These are phyloP conservation scores for Priceomyces carsonii DNA, from an alignment of 805 yeast species.

Conservation along the genomic window DNA sequence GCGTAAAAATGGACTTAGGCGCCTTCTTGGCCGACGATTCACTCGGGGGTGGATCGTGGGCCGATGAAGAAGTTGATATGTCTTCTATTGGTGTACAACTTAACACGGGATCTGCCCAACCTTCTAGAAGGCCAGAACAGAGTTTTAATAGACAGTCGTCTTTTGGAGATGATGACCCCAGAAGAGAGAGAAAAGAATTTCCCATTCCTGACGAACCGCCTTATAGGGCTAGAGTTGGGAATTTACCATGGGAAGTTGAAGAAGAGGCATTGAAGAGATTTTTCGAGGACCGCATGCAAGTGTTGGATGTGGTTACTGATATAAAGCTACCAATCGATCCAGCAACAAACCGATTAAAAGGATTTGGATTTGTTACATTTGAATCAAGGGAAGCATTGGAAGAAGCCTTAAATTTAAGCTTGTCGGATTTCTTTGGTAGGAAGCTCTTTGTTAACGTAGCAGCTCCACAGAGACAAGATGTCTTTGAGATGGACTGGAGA, in stretches of 20 bases:
- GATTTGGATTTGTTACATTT: constrained; percentile 57
- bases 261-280: constrained; percentile 66
- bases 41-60: constrained; percentile 79
- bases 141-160: constrained; percentile 4
- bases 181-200: constrained; percentile 61
- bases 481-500: constrained; percentile 49
- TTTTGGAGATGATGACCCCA: constrained; percentile 24
- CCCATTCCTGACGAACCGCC: constrained; percentile 94
- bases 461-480: constrained; percentile 52
- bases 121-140: constrained; percentile 15
- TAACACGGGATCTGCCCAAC: constrained; percentile 21
- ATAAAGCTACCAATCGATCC: constrained; percentile 73
- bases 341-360: constrained; percentile 60
- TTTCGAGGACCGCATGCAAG: constrained; percentile 58
- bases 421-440: constrained; percentile 48
- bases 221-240: constrained; percentile 82
- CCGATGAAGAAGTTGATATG: constrained; percentile 78
- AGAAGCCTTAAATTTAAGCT: constrained; percentile 50
- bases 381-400: constrained; percentile 46
- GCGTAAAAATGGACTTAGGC: constrained; percentile 79
- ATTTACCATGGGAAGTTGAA: constrained; percentile 77
- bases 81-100: constrained; percentile 58
- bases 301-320: constrained; percentile 52
- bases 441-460: constrained; percentile 57
- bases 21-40: constrained; percentile 79